Evolutionary conservation across 495 filamentous ascomycete species (phyloP).

Genomic region (Penicillium waksmanii): DNA sequence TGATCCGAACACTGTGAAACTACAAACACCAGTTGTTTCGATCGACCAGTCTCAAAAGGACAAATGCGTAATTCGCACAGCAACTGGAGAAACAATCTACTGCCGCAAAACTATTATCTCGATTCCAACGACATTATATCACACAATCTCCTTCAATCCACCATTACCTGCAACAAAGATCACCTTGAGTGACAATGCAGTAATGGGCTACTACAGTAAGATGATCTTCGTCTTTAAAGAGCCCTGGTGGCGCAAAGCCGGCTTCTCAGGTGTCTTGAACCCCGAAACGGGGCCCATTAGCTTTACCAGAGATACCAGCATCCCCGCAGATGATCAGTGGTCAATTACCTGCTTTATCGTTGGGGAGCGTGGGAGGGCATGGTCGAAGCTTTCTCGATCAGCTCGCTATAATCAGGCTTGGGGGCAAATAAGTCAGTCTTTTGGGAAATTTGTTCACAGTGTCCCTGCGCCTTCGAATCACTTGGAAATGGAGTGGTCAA

Average conservation of each 20-base stretch:
- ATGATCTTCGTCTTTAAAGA: constrained; percentile 38
- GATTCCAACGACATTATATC: constrained; percentile 39
- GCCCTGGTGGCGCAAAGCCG: constrained; percentile 46
- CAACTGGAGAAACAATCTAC: constrained; percentile 9
- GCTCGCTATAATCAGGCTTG: constrained; percentile 17
- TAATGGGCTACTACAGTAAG: constrained; percentile 41
- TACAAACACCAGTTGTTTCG: constrained; percentile 15
- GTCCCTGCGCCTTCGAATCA: constrained; percentile 18
- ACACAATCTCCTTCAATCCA: constrained; percentile 37
- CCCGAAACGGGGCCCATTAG: constrained; percentile 33
- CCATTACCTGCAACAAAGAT: constrained; percentile 29
- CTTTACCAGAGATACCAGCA: constrained; percentile 42
- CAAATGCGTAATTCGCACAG: background rate
- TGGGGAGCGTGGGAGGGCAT: constrained; percentile 32
- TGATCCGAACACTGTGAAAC: background rate
- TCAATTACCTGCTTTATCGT: constrained; percentile 45
- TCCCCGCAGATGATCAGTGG: constrained; percentile 33
- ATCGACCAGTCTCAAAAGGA: constrained; percentile 20
- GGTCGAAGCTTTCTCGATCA: constrained; percentile 24
- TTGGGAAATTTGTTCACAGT: constrained; percentile 10
- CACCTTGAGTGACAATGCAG: constrained; percentile 18
- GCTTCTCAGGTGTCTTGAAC: constrained; percentile 34
- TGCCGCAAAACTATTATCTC: constrained; percentile 42
- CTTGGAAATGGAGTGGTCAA: constrained; percentile 34
- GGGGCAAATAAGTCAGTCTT: constrained; percentile 16